A percentile compares a stretch with the other conserved stretches of the same genome.
These are phyloP conservation scores for Colletotrichum liriopes DNA, from an alignment of 2,329 filamentous ascomycete genomes.

Conservation along the genomic window DNA sequence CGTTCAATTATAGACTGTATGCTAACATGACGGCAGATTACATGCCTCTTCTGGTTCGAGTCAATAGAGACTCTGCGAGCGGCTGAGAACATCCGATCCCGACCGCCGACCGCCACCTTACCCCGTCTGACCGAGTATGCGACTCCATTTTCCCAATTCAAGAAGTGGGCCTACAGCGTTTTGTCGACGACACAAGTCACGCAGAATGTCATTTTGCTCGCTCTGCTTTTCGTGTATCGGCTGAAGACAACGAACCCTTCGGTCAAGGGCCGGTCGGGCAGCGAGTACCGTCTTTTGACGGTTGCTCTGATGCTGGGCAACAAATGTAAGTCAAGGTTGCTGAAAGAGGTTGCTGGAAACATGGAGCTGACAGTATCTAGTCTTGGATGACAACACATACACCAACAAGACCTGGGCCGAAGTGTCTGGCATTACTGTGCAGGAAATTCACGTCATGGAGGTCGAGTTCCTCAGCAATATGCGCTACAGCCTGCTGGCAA, in stretches of 20 bases:
- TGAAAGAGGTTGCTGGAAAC: not conserved
- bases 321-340: slow-evolving; percentile 77
- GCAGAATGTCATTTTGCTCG: slow-evolving; percentile 93
- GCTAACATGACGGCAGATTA: slow-evolving; percentile 73
- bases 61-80: slow-evolving; percentile 83
- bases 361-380: slow-evolving; percentile 56
- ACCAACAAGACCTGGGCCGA: slow-evolving; percentile 99
- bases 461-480: slow-evolving; percentile 99
- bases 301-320: slow-evolving; percentile 98
- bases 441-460: slow-evolving; percentile 99
- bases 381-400: slow-evolving; percentile 98
- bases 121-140: slow-evolving; percentile 79
- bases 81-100: slow-evolving; percentile 74
- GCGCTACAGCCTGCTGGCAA: slow-evolving; percentile 92
- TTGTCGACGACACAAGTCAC: slow-evolving; percentile 96
- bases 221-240: slow-evolving; percentile 92
- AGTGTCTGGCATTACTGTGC: slow-evolving; percentile 92
- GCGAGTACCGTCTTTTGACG: slow-evolving; percentile 92
- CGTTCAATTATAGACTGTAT: slow-evolving; percentile 28
- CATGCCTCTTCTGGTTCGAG: slow-evolving; percentile 98
- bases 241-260: slow-evolving; percentile 91
- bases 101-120: slow-evolving; percentile 57
- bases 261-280: slow-evolving; percentile 92
- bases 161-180: slow-evolving; percentile 94
- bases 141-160: slow-evolving; percentile 83